These are phyloP conservation scores for Sherardia arvensis DNA, from an alignment of 257 asterid species.

Conservation along the genomic window DNA sequence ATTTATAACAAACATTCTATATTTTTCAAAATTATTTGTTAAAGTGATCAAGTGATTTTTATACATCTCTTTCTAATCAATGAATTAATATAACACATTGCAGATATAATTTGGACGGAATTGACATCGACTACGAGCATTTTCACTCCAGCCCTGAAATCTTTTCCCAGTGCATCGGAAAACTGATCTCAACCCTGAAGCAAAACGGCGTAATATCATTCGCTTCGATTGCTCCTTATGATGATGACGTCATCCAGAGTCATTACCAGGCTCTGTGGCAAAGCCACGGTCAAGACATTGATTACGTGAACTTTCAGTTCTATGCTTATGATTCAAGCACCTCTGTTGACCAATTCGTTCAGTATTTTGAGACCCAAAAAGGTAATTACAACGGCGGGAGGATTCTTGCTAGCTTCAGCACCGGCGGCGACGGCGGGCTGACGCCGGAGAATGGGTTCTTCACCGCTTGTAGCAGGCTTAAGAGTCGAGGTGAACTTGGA, in stretches of 20 bases:
- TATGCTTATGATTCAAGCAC: slow-evolving; percentile 67
- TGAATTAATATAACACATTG: too few relatives aligned
- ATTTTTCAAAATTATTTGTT: too few relatives aligned
- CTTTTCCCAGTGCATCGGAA: slow-evolving; percentile 48
- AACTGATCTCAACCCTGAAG: slow-evolving; percentile 35
- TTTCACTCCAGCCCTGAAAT: slow-evolving; percentile 38
- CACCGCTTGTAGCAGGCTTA: slow-evolving; percentile 40
- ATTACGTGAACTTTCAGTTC: slow-evolving; percentile 73
- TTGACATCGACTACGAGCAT: slow-evolving; percentile 73
- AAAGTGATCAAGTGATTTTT: too few relatives aligned
- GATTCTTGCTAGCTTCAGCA: slow-evolving; percentile 47
- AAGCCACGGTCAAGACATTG: slow-evolving; percentile 34
- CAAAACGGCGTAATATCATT: slow-evolving; percentile 44
- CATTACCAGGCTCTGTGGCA: slow-evolving; percentile 66
- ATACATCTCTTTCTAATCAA: too few relatives aligned
- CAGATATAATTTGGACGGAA: slow-evolving; percentile 47
- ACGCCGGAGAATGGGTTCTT: slow-evolving; percentile 51
- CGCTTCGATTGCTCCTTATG: slow-evolving; percentile 75
- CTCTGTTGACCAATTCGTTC: slow-evolving; percentile 42
- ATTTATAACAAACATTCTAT: too few relatives aligned
- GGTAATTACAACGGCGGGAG: slow-evolving; percentile 46
- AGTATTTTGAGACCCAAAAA: slow-evolving; percentile 39
- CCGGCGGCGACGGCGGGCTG: slow-evolving; percentile 57
- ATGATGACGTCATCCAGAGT: slow-evolving; percentile 50
- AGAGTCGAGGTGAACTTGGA: slow-evolving; percentile 39